phyloP scores from a whole-genome alignment of 1,284 basidiomycete genomes.

The Porodaedalea pini region DNA sequence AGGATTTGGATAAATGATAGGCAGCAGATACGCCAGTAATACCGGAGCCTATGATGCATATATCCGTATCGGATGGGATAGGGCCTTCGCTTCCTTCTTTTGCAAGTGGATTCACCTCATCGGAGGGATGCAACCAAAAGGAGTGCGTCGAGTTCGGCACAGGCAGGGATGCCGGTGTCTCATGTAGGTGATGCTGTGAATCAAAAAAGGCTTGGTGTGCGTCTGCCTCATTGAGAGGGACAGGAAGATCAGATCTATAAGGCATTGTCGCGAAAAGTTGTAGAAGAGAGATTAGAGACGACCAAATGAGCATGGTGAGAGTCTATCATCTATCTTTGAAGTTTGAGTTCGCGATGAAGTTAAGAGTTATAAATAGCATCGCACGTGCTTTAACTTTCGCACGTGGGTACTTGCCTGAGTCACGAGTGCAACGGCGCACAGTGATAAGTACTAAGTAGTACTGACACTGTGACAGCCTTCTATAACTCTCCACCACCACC shows the following conservation, averaged over 20 bases:
- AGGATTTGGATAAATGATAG: conserved; percentile 55
- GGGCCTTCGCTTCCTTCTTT: conserved; percentile 57
- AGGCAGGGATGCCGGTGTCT: conserved; percentile 39
- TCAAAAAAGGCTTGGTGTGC: conserved; percentile 10
- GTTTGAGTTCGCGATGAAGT: background rate
- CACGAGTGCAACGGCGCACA: background rate
- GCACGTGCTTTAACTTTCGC: background rate
- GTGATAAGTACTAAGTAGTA: background rate
- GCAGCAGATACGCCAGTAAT: conserved; percentile 72
- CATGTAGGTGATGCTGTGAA: background rate
- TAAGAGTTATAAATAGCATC: background rate
- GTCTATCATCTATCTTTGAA: background rate
- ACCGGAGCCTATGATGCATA: conserved; percentile 75
- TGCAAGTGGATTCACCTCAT: conserved; percentile 60
- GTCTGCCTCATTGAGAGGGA: conserved; percentile 14
- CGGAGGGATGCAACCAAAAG: conserved; percentile 60
- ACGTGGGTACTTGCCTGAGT: background rate
- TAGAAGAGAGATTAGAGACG: background rate
- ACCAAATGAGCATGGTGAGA: too few relatives aligned
- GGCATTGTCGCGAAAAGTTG: background rate
- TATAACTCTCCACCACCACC: background rate
- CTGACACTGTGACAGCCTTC: background rate
- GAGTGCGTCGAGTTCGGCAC: conserved; percentile 60
- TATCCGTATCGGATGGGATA: conserved; percentile 55
- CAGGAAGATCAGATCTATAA: conserved; percentile 12